Evolutionary conservation across 768 basidiomycete genomes (phyloP), one percentile per base, ranked within the genome.

Genomic region (Serendipita vermifera): DNA sequence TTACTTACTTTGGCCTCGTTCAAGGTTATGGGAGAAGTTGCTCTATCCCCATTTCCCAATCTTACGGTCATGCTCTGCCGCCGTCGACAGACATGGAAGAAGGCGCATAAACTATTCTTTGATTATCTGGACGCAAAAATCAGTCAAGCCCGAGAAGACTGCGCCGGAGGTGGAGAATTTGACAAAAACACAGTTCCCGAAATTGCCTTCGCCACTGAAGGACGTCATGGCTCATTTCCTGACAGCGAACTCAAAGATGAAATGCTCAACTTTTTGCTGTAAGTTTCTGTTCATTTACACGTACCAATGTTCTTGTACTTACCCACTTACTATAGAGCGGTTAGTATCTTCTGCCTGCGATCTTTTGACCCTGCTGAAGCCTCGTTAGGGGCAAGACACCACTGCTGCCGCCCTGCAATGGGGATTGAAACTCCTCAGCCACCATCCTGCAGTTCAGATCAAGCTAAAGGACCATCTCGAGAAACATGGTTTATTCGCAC

Each of bases 201-300:
- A 9, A 26, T 51, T 3, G 46, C 32, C n/a, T 51, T 22, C 15
- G 26, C 46, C 17, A 20, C 24, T 5, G 46, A 51, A 29, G 17
- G 22, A 9, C 27, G 32, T 31, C 46, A n/a, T 7, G 46, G 46
- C 17, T 24, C 17, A 26, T 51, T 51, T 51, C 46, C 46, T 9
- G 46, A 51, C 5, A 31, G 32, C 7, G 46, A 51, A 51, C 46
- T 51, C 46, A 51, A 51, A n/a, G 46, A 51, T 27, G 46, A 51
- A n/a, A 51, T 51, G 27, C 46, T 51, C 9, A 51, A n/a, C 11
- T 51, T 51, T 27, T n/a, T 51, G 17, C 46, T 51, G 46, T 51
- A 29, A 31, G 46, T 27, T 51, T n/a, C n/a, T n/a, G n/a, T n/a
- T n/a, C n/a, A n/a, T n/a, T n/a, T n/a, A n/a, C n/a, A n/a, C n/a